Evolutionary conservation across 2,329 filamentous ascomycete species (phyloP).

Genomic region (Colletotrichum falcatum): DNA sequence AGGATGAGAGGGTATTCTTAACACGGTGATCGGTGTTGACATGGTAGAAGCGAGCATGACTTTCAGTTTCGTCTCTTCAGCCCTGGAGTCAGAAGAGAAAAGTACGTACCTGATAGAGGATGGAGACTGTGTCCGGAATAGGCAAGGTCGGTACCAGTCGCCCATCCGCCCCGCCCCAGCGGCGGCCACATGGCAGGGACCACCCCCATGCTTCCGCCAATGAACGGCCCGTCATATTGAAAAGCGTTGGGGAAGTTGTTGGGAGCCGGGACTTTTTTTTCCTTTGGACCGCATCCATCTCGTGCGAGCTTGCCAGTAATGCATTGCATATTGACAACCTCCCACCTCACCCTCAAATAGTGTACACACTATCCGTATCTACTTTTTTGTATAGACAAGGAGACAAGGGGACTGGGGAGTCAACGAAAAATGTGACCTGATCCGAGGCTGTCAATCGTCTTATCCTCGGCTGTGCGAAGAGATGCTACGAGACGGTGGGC

Average conservation of each 20-base stretch:
- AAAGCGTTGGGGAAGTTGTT: conserved; percentile 42
- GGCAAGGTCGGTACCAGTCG: conserved; percentile 32
- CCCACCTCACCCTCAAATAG: conserved; percentile 13
- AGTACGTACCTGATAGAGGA: neutral
- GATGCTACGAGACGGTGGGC: conserved; percentile 7
- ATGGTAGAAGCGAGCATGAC: neutral
- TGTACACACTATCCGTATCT: neutral
- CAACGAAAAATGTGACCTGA: conserved; percentile 37
- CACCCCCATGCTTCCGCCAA: conserved; percentile 28
- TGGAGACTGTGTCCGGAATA: neutral
- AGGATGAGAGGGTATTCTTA: neutral
- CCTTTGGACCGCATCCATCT: conserved; percentile 36
- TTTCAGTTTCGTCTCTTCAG: conserved; percentile 14
- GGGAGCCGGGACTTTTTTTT: conserved; percentile 33
- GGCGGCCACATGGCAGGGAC: conserved; percentile 33
- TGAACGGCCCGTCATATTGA: conserved; percentile 28
- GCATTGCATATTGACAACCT: conserved; percentile 40
- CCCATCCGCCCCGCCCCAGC: conserved; percentile 36
- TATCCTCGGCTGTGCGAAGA: conserved; percentile 39
- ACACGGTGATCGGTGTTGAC: neutral
- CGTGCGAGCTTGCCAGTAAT: conserved; percentile 35
- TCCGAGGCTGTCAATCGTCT: conserved; percentile 32
- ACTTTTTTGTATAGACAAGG: no score
- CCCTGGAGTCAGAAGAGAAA: conserved; percentile 18
- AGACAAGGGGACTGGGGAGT: conserved; percentile 11